These are phyloP conservation scores for Hypoxylon perforatum DNA, from an alignment of 495 filamentous ascomycete species.

Conservation along the genomic window DNA sequence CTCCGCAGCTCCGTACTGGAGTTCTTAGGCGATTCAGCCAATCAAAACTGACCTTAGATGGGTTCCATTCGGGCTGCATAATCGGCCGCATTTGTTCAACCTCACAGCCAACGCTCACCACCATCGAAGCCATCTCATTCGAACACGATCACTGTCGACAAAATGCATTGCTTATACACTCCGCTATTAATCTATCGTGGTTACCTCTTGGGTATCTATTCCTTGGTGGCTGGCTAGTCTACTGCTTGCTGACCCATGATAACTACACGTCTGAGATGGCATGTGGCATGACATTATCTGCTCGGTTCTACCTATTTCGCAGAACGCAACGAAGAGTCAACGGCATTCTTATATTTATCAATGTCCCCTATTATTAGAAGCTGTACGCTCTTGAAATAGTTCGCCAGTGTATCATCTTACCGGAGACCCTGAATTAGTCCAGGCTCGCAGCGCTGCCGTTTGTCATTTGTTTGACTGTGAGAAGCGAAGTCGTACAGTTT, in stretches of 20 bases:
- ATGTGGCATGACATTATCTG: no score
- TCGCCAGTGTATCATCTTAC: not conserved
- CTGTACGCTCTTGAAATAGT: no score
- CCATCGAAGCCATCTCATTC: no score
- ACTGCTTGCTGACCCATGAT: no score
- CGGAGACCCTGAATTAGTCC: not conserved
- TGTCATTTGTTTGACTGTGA: slow-evolving; percentile 3
- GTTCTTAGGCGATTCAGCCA: not conserved
- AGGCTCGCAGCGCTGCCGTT: not conserved
- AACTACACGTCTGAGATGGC: no score
- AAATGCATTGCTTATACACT: no score
- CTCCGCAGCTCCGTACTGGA: not conserved
- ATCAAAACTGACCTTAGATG: not conserved
- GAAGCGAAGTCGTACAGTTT: slow-evolving; percentile 24
- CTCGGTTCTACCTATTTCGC: not conserved
- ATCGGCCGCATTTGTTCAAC: slow-evolving; percentile 31
- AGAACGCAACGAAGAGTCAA: not conserved
- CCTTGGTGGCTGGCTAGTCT: no score
- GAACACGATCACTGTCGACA: no score
- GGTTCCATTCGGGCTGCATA: slow-evolving; percentile 9
- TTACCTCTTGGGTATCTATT: no score
- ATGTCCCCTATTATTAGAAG: no score
- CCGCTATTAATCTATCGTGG: no score
- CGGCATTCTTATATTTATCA: no score
- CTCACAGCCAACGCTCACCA: not conserved